Percentiles rank a stretch among this genome's conserved stretches.
Evolutionary conservation across 2,329 filamentous ascomycete genomes (phyloP).

Genomic region (Aspergillus pseudotamarii): DNA sequence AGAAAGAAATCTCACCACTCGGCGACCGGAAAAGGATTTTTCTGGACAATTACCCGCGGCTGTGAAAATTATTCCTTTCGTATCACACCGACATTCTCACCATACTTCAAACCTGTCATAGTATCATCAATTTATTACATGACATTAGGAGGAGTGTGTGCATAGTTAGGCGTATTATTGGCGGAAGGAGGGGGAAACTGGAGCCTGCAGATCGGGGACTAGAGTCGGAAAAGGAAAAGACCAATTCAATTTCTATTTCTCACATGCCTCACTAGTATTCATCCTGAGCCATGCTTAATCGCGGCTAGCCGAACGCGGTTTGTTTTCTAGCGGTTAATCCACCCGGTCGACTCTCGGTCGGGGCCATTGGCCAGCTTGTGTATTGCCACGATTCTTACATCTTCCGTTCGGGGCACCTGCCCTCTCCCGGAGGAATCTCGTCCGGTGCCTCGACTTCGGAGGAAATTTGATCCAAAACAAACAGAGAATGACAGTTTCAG

Average conservation of each 20-base stretch:
- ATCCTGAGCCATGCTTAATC: conserved; percentile 4
- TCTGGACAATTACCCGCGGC: not conserved
- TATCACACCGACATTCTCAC: conserved; percentile 2
- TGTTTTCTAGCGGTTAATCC: conserved; percentile 4
- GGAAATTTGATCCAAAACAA: conserved; percentile 1
- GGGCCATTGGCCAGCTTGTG: not conserved
- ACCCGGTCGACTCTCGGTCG: not conserved
- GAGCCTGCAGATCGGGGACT: conserved; percentile 1
- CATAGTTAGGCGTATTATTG: not conserved
- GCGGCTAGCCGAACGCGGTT: conserved; percentile 4
- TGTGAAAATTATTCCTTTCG: not conserved
- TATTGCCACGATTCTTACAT: not conserved
- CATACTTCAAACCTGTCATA: not conserved
- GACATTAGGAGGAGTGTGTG: not conserved
- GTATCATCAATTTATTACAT: not conserved
- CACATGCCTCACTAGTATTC: not conserved
- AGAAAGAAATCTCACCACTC: not conserved
- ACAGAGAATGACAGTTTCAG: not conserved
- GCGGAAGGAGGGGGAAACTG: not conserved
- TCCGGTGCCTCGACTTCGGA: not conserved
- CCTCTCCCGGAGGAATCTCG: conserved; percentile 2
- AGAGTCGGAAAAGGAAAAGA: not conserved
- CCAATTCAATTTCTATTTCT: not conserved
- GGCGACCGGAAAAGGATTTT: not conserved
- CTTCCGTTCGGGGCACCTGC: not conserved